phyloP scores from a whole-genome alignment of 495 filamentous ascomycete genomes.

The Penicillium samsonianum region DNA sequence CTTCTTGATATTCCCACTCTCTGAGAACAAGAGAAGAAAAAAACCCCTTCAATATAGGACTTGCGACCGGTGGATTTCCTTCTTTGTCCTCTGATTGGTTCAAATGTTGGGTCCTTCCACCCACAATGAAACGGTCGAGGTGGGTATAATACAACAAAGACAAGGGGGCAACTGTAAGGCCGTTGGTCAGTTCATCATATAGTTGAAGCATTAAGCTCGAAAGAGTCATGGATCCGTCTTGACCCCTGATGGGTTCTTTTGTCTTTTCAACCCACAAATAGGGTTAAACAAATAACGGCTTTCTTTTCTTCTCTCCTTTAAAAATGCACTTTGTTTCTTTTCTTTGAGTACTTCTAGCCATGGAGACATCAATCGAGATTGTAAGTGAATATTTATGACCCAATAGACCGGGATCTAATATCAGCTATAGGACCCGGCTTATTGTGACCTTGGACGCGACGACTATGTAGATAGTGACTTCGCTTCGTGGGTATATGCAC shows the following conservation, averaged over 20 bases:
- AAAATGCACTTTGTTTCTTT: background rate
- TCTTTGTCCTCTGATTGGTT: background rate
- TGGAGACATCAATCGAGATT: background rate
- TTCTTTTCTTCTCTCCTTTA: background rate
- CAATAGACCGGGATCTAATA: background rate
- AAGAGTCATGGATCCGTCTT: background rate
- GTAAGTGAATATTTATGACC: background rate
- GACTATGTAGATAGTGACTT: constrained; percentile 2
- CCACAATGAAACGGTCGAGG: no score
- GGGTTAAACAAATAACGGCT: no score
- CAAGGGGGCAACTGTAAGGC: background rate
- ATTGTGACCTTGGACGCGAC: background rate
- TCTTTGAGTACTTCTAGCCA: background rate
- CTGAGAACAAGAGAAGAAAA: no score
- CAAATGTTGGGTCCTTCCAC: no score
- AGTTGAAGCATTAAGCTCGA: background rate
- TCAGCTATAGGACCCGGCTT: constrained; percentile 8
- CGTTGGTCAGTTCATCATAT: background rate
- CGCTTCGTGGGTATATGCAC: constrained; percentile 2
- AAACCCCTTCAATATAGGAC: no score
- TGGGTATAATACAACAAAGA: background rate
- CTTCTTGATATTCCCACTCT: no score
- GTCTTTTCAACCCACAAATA: no score
- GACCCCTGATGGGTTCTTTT: background rate
- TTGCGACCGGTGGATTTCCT: background rate